Conservation (phyloP, 257 asterid species). For the Solanum verrucosum region DNA sequence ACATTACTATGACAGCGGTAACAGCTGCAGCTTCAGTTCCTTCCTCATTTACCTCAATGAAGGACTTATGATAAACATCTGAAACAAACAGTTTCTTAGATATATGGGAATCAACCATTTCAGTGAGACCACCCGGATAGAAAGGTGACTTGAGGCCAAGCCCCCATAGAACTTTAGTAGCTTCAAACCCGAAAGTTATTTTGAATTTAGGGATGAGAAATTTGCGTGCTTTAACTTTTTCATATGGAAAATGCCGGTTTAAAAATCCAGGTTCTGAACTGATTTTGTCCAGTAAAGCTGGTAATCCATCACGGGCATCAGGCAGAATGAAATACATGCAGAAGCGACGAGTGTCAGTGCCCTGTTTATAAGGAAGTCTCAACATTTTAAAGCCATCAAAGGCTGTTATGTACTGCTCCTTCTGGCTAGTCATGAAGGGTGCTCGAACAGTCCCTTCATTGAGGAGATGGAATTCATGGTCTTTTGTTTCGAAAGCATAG, state of each 20-base stretch:
- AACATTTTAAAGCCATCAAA: constrained; percentile 19
- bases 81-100: constrained; percentile 13
- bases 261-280: constrained; percentile 17
- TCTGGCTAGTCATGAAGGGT: constrained; percentile 24
- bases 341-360: constrained; percentile 11
- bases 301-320: constrained; percentile 18
- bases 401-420: constrained; percentile 2
- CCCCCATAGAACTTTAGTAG: constrained; percentile 12
- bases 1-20: neutral
- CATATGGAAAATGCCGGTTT: constrained; percentile 2
- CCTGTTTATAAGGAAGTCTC: constrained; percentile 21
- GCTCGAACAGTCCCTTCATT: constrained; percentile 9
- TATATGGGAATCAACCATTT: constrained; percentile 15
- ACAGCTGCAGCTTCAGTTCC: constrained; percentile 29
- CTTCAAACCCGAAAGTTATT: constrained; percentile 28
- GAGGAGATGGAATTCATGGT: constrained; percentile 13
- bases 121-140: constrained; percentile 7
- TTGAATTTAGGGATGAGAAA: constrained; percentile 27
- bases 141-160: constrained; percentile 19
- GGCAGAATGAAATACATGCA: constrained; percentile 24
- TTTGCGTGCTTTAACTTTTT: constrained; percentile 3
- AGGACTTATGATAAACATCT: neutral
- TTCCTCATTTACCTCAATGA: constrained; percentile 22
- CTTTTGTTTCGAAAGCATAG: constrained; percentile 11
- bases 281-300: constrained; percentile 8